Base-by-base conservation (phyloP, 768 basidiomycete species). In the Rhodotorula paludigena region DNA sequence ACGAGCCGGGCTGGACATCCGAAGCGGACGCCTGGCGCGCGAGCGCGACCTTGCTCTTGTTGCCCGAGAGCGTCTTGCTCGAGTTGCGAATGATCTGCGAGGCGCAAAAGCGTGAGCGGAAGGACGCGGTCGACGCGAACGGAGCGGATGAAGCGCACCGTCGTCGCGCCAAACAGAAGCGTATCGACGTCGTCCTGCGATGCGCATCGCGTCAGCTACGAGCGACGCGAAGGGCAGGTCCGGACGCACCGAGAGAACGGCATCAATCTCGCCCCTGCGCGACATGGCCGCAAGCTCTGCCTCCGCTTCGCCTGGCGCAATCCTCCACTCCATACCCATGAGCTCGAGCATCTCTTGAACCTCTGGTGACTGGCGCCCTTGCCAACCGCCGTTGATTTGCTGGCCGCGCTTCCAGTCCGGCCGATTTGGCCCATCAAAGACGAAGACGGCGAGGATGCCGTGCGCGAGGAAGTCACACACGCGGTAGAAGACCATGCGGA, bases 261-360 rank as follows among this genome's bases (percentile, higher is more conserved):
- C 69, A 23, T 74, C 74, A 18, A 74, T 59, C 57, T 68, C 59
- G 3, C 71, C 69, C 3, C 60, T 36, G 18, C 2, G 9, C 21
- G 48, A 44, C 56, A 73, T 56, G 47, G 23, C 66, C 4, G 71
- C 71, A 16, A 74, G 42, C 44, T 74, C 68, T 1, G 72, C 72
- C 54, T 73, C 74, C 0, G 74, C 74, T 49, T 74, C 74, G 2
- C 74, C 74, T 2, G 60, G 52, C 6, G 74, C 74, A 3, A 15
- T 41, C 57, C 66, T 52, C 64, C 58, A 68, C 36, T 60, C 49
- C 39, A 73, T 45, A 0, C 74, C 73, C n/a, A 71, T 39, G 9
- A 63, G 41, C 10, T 48, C 57, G 28, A 74, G 47, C 68, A 64
- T 49, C 49, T 35, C 33, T 53, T 60, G 25, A 70, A 38, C 25